These are phyloP conservation scores for Geotrichum candidum DNA, from an alignment of 1,139 yeast species.

Conservation along the genomic window DNA sequence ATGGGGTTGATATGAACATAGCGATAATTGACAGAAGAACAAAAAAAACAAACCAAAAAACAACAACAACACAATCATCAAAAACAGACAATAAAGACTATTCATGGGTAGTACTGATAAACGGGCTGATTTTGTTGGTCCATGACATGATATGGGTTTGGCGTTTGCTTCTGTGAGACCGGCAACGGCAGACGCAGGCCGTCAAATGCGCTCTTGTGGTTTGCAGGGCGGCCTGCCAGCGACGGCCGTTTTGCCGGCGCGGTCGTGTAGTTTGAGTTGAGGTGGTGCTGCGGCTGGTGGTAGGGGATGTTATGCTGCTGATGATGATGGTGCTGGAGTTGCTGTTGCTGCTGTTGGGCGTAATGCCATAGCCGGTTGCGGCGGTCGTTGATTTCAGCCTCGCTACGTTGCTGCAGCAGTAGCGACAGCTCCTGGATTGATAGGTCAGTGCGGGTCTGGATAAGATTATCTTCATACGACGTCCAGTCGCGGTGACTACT, in stretches of 20 bases:
- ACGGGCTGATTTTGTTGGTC: not conserved
- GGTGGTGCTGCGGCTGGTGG: not conserved
- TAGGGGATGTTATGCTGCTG: not conserved
- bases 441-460: conserved; percentile 55
- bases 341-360: not conserved
- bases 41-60: too few relatives aligned
- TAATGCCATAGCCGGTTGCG: not conserved
- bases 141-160: not conserved
- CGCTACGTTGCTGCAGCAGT: conserved; percentile 54
- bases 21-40: not conserved
- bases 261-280: not conserved
- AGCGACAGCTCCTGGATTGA: conserved; percentile 70
- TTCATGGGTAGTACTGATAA: not conserved
- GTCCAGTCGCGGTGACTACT: not conserved
- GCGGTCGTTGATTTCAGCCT: not conserved
- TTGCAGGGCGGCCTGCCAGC: not conserved
- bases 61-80: too few relatives aligned
- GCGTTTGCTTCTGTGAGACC: not conserved
- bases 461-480: not conserved
- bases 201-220: not conserved
- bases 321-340: not conserved
- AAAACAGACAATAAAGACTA: not conserved
- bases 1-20: too few relatives aligned
- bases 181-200: not conserved
- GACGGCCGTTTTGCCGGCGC: not conserved